These are phyloP conservation scores for Collybiopsis confluens DNA, from an alignment of 768 basidiomycete genomes.

Conservation along the genomic window DNA sequence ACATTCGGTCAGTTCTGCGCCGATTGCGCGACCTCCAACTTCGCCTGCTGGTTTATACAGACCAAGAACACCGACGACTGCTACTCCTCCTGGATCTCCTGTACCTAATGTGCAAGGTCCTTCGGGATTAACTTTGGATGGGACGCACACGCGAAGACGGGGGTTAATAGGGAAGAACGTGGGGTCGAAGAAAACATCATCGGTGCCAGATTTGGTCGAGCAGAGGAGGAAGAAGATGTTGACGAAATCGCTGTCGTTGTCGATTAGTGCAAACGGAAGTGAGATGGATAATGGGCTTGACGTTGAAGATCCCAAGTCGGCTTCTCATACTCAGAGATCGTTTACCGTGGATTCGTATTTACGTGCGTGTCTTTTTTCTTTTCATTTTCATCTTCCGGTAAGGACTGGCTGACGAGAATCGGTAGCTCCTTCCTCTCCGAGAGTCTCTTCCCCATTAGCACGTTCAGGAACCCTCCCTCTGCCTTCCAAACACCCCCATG, in stretches of 20 bases:
- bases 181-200: constrained; percentile 24
- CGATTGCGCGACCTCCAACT: constrained; percentile 76
- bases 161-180: constrained; percentile 50
- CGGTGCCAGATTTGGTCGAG: constrained; percentile 46
- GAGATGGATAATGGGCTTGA: constrained; percentile 25
- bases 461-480: constrained; percentile 51
- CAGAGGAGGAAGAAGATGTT: constrained; percentile 50
- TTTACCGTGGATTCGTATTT: constrained; percentile 6
- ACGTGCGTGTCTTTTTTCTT: neutral
- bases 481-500: constrained; percentile 67
- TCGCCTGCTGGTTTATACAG: constrained; percentile 55
- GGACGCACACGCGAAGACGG: constrained; percentile 35
- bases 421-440: constrained; percentile 30
- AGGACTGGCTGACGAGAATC: neutral
- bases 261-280: constrained; percentile 41
- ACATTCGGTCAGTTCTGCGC: constrained; percentile 81
- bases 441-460: constrained; percentile 39
- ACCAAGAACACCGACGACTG: constrained; percentile 33
- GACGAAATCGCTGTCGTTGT: constrained; percentile 64
- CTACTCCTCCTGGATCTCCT: neutral
- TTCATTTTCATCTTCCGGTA: neutral
- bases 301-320: constrained; percentile 21
- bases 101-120: neutral
- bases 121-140: constrained; percentile 12
- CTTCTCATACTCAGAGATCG: constrained; percentile 15